Evolutionary conservation across 768 basidiomycete genomes (phyloP), one percentile per base, ranked within the genome.

Genomic region (Hygrophoropsis aurantiaca): DNA sequence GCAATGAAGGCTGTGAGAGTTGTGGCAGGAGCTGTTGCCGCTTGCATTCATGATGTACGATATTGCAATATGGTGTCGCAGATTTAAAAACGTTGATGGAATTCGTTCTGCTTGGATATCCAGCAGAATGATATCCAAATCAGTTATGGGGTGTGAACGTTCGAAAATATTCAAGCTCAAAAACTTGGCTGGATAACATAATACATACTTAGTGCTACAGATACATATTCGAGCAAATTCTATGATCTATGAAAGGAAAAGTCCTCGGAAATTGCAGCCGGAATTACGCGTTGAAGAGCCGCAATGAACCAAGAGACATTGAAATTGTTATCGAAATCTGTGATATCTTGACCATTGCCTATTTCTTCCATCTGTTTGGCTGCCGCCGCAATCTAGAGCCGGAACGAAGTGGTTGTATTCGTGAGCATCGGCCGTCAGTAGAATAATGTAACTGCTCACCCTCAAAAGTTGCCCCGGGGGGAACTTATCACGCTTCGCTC

Each of bases 391-490:
- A 66, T 64, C 64, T 65, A 19, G 9, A 26, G 18, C 16, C 10
- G 33, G 7, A 27, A 7, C 11, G 15, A 45, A 40, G 16, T 37
- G 20, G 20, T 13, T 16, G 19, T n/a, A 27, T 15, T 24, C 27
- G 8, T 18, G 27, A 26, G 3, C 1, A 42, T 18, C 26, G 44
- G n/a, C 5, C 16, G 21, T n/a, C n/a, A n/a, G 42, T 15, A 34
- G 19, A 26, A 7, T 18, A 4, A 2, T 20, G 33, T 10, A 19
- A 36, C 9, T 25, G 44, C 52, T 30, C n/a, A 67, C 64, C 42
- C 55, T 59, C 7, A 68, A 38, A 4, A 64, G 39, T 11, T 63
- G 76, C 11, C 76, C 71, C 8, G 69, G 66, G 15, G 74, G 76
- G 2, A 69, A 45, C 24, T 50, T 58, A 24, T 64, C 54, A 16